Evolutionary conservation across 768 basidiomycete species (phyloP).

Genomic region (Clavulina sp.): DNA sequence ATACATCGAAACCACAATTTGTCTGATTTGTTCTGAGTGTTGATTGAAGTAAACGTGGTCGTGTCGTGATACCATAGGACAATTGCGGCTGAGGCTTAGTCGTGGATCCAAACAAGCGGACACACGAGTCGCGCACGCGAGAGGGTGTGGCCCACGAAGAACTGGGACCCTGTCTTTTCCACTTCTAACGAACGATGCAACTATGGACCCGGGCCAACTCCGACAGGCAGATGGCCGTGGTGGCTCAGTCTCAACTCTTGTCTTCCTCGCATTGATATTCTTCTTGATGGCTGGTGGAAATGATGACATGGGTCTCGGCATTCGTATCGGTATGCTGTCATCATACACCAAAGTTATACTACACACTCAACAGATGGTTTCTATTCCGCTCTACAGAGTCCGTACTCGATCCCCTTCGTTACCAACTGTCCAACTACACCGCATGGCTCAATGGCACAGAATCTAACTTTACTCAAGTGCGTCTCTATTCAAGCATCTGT

Average conservation of each 20-base stretch:
- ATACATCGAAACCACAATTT: no score
- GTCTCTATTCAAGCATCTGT: conserved; percentile 9
- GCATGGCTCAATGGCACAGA: conserved; percentile 54
- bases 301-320: conserved; percentile 7
- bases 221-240: no score
- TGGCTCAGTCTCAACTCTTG: conserved; percentile 48
- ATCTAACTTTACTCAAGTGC: conserved; percentile 48
- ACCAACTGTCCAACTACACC: conserved; percentile 54
- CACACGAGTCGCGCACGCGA: no score
- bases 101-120: no score
- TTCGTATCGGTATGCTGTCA: conserved; percentile 7
- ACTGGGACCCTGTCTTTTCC: no score
- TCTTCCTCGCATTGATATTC: conserved; percentile 56
- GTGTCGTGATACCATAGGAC: no score
- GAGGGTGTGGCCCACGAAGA: no score
- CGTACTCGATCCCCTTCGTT: conserved; percentile 35
- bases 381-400: conserved; percentile 38
- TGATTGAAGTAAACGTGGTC: no score
- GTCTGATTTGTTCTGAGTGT: no score
- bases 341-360: neutral
- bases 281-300: conserved; percentile 67
- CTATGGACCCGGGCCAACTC: neutral
- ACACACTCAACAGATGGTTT: neutral
- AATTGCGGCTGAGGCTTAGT: no score
- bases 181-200: neutral